These are phyloP conservation scores for Penicillium soppii DNA, from an alignment of 495 filamentous ascomycete species.

Conservation along the genomic window DNA sequence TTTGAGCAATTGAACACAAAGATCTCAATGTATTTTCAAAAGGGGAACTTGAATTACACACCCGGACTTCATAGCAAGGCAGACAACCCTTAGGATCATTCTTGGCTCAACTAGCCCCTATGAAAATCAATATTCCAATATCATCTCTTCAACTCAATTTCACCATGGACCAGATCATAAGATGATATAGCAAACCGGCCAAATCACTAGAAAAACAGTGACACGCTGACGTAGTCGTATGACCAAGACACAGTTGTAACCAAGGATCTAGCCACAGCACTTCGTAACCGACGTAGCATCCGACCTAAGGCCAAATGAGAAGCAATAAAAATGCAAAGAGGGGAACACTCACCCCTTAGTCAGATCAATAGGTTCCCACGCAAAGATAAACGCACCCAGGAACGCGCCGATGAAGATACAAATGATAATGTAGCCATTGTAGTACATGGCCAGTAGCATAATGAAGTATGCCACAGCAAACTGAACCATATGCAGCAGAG, in stretches of 20 bases:
- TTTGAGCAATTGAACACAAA: too few species aligned
- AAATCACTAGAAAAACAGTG: neutral
- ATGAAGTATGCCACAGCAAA: slow-evolving; percentile 71
- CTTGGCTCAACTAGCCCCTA: too few species aligned
- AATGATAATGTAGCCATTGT: slow-evolving; percentile 64
- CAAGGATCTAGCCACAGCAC: slow-evolving; percentile 3
- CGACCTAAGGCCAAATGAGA: neutral
- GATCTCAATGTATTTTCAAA: too few species aligned
- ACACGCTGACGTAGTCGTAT: neutral
- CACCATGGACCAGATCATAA: too few species aligned
- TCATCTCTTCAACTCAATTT: too few species aligned
- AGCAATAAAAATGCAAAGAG: neutral
- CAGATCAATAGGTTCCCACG: slow-evolving; percentile 45
- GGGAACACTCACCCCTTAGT: slow-evolving; percentile 15
- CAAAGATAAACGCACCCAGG: slow-evolving; percentile 58
- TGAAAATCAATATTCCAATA: too few species aligned
- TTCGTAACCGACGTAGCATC: slow-evolving; percentile 4
- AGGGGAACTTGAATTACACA: too few species aligned
- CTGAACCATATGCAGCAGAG: slow-evolving; percentile 62
- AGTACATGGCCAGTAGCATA: slow-evolving; percentile 70
- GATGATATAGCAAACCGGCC: too few species aligned
- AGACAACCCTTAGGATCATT: too few species aligned
- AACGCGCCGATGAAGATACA: slow-evolving; percentile 63
- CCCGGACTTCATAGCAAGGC: too few species aligned
- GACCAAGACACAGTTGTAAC: neutral